Evolutionary conservation across 2,329 filamentous ascomycete species (phyloP).

Genomic region (Nemania sp.): DNA sequence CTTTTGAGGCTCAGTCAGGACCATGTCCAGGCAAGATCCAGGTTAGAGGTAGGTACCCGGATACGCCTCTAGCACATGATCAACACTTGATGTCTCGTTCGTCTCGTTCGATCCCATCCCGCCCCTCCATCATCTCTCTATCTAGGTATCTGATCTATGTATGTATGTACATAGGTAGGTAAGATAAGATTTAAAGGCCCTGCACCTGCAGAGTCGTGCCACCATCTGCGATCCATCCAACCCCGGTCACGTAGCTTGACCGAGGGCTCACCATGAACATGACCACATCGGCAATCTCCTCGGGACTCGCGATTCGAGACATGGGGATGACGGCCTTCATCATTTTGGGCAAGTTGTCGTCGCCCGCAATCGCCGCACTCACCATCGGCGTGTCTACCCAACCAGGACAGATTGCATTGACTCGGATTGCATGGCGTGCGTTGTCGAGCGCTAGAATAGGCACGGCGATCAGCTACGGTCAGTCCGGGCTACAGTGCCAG

Average conservation of each 20-base stretch:
- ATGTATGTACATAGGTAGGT: no score
- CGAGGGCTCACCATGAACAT: constrained; percentile 28
- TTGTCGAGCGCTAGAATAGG: no score
- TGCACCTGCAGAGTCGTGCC: constrained; percentile 28
- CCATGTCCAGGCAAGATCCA: no score
- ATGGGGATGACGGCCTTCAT: constrained; percentile 31
- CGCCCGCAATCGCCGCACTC: constrained; percentile 9
- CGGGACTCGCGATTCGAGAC: constrained; percentile 19
- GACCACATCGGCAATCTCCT: constrained; percentile 29
- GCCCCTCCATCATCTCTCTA: no score
- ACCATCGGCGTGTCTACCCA: constrained; percentile 28
- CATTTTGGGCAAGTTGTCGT: constrained; percentile 15
- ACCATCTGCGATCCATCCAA: constrained; percentile 29
- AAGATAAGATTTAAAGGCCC: neutral
- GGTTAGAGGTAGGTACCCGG: no score
- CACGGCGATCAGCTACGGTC: no score
- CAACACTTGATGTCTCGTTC: no score
- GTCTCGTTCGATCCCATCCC: no score
- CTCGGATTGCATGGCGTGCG: neutral
- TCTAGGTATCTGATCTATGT: no score
- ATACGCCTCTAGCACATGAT: no score
- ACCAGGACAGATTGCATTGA: constrained; percentile 26
- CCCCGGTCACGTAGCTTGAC: constrained; percentile 35
- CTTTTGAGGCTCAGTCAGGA: no score
- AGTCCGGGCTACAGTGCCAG: no score